Evolutionary conservation across 768 basidiomycete genomes (phyloP).

Genomic region (Sporobolomyces roseus): DNA sequence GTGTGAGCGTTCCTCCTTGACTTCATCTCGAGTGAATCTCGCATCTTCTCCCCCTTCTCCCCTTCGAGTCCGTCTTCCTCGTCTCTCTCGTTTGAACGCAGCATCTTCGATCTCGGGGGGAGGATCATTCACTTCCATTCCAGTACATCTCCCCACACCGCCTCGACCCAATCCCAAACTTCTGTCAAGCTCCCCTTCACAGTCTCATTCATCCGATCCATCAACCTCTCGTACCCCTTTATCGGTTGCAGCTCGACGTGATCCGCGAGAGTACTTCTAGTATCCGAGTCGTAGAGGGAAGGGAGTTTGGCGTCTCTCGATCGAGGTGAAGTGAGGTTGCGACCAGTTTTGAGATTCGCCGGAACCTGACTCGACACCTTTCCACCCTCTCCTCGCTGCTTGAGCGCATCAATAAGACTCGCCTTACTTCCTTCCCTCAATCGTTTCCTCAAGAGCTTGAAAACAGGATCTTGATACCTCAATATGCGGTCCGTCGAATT

Average conservation of each 20-base stretch:
- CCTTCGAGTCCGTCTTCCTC: no score
- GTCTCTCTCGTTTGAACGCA: no score
- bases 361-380: not conserved
- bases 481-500: constrained; percentile 7
- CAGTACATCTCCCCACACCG: constrained; percentile 8
- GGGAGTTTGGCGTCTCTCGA: not conserved
- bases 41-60: no score
- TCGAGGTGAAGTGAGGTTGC: not conserved
- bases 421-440: not conserved
- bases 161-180: constrained; percentile 11
- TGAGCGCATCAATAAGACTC: not conserved
- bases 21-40: no score
- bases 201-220: not conserved
- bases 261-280: not conserved
- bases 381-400: not conserved
- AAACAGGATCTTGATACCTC: constrained; percentile 29
- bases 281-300: no score
- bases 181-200: not conserved
- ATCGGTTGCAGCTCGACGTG: not conserved
- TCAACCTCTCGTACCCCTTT: constrained; percentile 4
- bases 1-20: no score
- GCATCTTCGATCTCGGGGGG: not conserved
- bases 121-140: not conserved
- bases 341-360: not conserved
- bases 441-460: not conserved